These are phyloP conservation scores for Leishmania tropica DNA, from an alignment of 208 protist genomes.

Conservation along the genomic window DNA sequence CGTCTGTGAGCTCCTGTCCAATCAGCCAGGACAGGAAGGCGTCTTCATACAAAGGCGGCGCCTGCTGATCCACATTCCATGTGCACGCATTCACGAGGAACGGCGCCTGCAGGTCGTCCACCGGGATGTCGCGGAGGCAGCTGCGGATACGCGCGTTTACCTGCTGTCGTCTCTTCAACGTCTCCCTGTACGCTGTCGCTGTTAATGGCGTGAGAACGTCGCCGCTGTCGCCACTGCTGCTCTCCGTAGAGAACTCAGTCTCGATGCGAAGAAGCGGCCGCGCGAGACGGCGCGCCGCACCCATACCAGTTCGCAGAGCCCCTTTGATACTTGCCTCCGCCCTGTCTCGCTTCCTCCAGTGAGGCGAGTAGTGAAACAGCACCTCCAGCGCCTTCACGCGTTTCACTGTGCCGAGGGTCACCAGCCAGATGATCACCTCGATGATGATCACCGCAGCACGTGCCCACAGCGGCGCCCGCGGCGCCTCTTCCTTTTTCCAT, in stretches of 20 bases:
- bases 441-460: constrained; percentile 19
- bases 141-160: constrained; percentile 50
- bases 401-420: constrained; percentile 35
- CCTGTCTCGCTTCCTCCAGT: constrained; percentile 27
- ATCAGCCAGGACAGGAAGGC: constrained; percentile 56
- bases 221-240: constrained; percentile 9
- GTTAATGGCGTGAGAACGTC: constrained; percentile 25
- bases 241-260: constrained; percentile 39
- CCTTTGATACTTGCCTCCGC: constrained; percentile 29
- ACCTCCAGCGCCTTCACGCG: constrained; percentile 20
- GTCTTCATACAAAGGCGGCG: constrained; percentile 37
- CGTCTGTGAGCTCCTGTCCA: constrained; percentile 39
- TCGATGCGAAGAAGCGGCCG: constrained; percentile 51
- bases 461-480: constrained; percentile 16
- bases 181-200: constrained; percentile 31
- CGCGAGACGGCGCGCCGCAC: constrained; percentile 31
- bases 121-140: constrained; percentile 16
- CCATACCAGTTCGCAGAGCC: constrained; percentile 28
- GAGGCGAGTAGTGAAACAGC: constrained; percentile 22
- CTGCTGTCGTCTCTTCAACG: constrained; percentile 16
- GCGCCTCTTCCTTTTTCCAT: not conserved
- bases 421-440: constrained; percentile 32
- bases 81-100: constrained; percentile 73
- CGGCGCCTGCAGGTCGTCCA: constrained; percentile 26
- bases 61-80: constrained; percentile 80